Base-by-base conservation (phyloP, 2,329 filamentous ascomycete genomes). In the Cryphonectria carpinicola region DNA sequence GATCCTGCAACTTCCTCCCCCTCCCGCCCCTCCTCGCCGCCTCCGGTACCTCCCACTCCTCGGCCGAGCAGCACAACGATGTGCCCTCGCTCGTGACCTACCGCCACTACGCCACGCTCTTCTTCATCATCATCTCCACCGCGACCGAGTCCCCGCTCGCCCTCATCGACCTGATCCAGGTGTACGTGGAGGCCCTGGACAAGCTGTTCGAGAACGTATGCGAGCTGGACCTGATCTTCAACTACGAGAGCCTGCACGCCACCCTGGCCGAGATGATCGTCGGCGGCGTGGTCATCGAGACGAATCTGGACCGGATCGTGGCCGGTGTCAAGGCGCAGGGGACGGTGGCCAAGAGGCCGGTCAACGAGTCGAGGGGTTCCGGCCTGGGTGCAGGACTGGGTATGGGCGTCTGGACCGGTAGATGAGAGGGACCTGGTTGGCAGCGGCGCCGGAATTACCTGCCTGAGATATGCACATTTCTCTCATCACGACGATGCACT, bases 211-310 rank as follows among this genome's bases (percentile, higher is more conserved):
- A 98, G 83, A 98, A 99, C 80, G 96, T 99, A 13, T 99, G 96
- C 86, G 96, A 99, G 84, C 86, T 99, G 69, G 95, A 99, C 81
- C 87, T 99, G 76, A 99, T 99, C 80, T 99, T 99, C 85, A 98
- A 98, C 80, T 99, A 97, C 77, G 96, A 99, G 86, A 97, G 94
- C 22, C 86, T 99, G 77, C 96, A 99, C 84, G 93, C 95, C 11
- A 90, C 94, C 22, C 84, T 98, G 13, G 91, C 90, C 70, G 95
- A 98, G 85, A 97, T 98, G 93, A 92, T 98, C 70, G 93, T 97
- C 22, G 95, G 95, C 19, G 95, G 95, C 0, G 94, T 98, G 19
- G 95, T 98, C 22, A 90, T 98, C 35, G 95, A 98, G 84, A 98
- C 95, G 43, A 93, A 92, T 76, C 82, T 97, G 72, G 94, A 97